Evolutionary conservation across 2,329 filamentous ascomycete species (phyloP), one percentile per base, ranked within the genome.

Genomic region (Colletotrichum liaoningense): DNA sequence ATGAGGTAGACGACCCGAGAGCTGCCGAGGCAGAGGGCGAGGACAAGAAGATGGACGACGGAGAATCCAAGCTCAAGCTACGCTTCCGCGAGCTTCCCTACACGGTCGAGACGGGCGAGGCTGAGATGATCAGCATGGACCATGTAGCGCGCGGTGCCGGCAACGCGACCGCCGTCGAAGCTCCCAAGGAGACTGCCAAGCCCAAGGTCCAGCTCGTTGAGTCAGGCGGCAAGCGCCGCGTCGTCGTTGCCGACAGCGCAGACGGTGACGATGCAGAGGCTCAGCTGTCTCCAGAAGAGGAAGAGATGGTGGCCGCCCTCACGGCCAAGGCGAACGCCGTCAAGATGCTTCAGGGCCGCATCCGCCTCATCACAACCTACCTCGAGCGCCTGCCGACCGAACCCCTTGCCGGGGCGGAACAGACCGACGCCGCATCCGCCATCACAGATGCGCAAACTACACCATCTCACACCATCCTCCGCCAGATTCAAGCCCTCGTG

Each of bases 71-170:
- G 56, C 80, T 91, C 28, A 90, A 88, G 63, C 88, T 97, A 73
- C 93, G 90, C 78, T 98, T 98, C 83, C 90, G 93, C 73, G 93
- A 97, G 79, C 84, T 98, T 11, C 91, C 93, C 1, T 98, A 97
- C 82, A 93, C 93, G 0, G 92, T 98, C 2, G 97, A 98, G 84
- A 98, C 95, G 0, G 95, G 94, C 11, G 95, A 98, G 82, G 95
- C 95, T 1, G 97, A 99, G 83, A 98, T 98, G 95, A 98, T 99
- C 76, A 94, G 94, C 77, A 94, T 99, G 79, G 95, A 98, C 82
- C 97, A 95, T 76, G 93, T 99, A 24, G 95, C 96, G 0, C 92
- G 93, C 65, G 94, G 94, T 52, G 94, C 93, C 59, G 94, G 94
- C 60, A 96, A 94, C 79, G 95, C 95, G 28, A 92, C 93, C 12